Evolutionary conservation across 2,329 filamentous ascomycete genomes (phyloP), one percentile per base, ranked within the genome.

Genomic region (Sordariomycetes sp.): DNA sequence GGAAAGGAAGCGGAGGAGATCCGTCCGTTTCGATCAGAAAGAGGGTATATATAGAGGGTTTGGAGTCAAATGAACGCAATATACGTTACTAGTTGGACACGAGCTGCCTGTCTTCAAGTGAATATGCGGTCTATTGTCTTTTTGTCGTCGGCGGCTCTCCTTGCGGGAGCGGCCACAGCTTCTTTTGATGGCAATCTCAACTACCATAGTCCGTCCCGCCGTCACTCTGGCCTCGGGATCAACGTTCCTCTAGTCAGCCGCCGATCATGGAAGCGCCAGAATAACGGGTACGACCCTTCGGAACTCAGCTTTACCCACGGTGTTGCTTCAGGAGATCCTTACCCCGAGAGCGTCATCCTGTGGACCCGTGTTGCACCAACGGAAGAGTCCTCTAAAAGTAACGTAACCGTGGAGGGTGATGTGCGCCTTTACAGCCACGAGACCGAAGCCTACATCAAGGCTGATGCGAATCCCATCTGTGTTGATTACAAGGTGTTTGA

Each of bases 221-320:
- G 84, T 51, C 85, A 88, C 61, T 75, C 79, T 3, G 72, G 74
- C 42, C 73, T 89, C 12, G 85, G 84, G 5, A 79, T 89, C 52
- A 77, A 83, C n/a, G 75, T 87, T 15, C 76, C 76, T 54, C 81
- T 79, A 61, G 78, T 87, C 54, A 75, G 78, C 52, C 80, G 79
- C 66, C 76, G 82, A 42, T 77, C 75, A 55, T 62, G 66, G 28
- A 71, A 70, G 62, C 68, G 70, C 51, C 72, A 72, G 24, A 72
- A 71, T n/a, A 65, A 71, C 4, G 68, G 72, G 42, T 64, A 72
- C 17, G 73, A 72, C 60, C 66, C 74, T 12, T 68, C 75, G 0
- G 68, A 73, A 7, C 71, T 86, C 58, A 79, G 76, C 62, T 87
- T 86, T 68, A 87, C 81, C 10, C 84, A 87, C 62, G 83, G 82